These are phyloP conservation scores for Metschnikowia corniflorae DNA, from an alignment of 805 yeast species.

Conservation along the genomic window DNA sequence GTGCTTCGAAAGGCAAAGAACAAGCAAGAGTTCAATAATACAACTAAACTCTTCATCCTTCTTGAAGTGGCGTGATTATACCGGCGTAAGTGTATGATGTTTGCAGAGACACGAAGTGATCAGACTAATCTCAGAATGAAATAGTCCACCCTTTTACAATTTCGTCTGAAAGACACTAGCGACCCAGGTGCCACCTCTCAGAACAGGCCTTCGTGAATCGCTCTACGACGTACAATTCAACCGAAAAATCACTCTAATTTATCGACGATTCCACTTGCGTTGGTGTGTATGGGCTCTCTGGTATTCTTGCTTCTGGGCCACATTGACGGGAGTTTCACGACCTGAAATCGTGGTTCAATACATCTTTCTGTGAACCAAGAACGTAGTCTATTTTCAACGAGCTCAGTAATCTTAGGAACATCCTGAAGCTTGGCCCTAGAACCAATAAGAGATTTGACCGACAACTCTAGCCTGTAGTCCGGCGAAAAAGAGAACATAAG, in stretches of 20 bases:
- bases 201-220: no score
- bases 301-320: slow-evolving; percentile 63
- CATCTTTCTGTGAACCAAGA: slow-evolving; percentile 91
- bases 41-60: no score
- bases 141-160: no score
- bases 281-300: slow-evolving; percentile 27
- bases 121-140: no score
- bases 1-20: no score
- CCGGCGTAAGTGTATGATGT: no score
- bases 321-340: slow-evolving; percentile 75
- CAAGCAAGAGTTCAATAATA: no score
- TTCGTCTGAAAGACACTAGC: no score
- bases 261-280: slow-evolving; percentile 19
- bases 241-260: slow-evolving; percentile 18
- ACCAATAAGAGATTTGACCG: slow-evolving; percentile 85
- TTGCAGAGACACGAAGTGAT: no score
- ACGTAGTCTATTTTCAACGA: slow-evolving; percentile 77
- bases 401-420: slow-evolving; percentile 83
- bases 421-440: slow-evolving; percentile 89
- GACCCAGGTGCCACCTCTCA: no score
- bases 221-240: no score
- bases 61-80: no score
- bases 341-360: slow-evolving; percentile 90
- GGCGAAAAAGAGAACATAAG: slow-evolving; percentile 88
- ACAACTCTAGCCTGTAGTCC: slow-evolving; percentile 84